phyloP scores from a whole-genome alignment of 208 protist species.

The Acanthamoeba castellanii region DNA sequence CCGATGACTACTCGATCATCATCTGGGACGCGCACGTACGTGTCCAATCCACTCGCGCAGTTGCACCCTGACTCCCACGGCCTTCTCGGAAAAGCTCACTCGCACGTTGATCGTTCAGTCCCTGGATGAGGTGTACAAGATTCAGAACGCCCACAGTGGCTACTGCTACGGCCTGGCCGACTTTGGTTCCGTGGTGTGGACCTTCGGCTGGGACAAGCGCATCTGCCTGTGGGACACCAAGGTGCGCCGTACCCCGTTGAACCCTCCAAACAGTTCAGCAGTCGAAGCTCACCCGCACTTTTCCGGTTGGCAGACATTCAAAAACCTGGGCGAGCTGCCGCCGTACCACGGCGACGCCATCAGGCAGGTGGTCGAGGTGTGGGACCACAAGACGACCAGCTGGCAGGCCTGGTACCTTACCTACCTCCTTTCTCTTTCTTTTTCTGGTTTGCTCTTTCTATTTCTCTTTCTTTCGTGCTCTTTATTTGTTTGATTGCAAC shows the following conservation, averaged over 20 bases:
- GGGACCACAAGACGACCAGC: neutral
- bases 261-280: neutral
- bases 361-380: conserved; percentile 42
- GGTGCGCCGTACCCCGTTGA: neutral
- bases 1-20: conserved; percentile 49
- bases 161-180: conserved; percentile 59
- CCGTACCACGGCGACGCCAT: conserved; percentile 48
- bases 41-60: neutral
- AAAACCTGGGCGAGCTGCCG: conserved; percentile 56
- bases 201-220: conserved; percentile 61
- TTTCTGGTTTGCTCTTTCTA: neutral
- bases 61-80: too few species aligned
- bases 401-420: conserved; percentile 42
- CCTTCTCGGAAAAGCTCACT: neutral
- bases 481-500: neutral
- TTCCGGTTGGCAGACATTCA: conserved; percentile 27
- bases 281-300: neutral
- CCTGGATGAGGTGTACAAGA: conserved; percentile 53
- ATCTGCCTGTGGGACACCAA: conserved; percentile 72
- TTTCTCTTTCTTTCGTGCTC: neutral
- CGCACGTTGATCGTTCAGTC: neutral
- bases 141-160: conserved; percentile 34
- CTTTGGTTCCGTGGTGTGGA: conserved; percentile 56
- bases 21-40: conserved; percentile 49
- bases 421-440: too few species aligned